Base-by-base conservation (phyloP, 2,329 filamentous ascomycete species). In the Herpotrichia juniperi region DNA sequence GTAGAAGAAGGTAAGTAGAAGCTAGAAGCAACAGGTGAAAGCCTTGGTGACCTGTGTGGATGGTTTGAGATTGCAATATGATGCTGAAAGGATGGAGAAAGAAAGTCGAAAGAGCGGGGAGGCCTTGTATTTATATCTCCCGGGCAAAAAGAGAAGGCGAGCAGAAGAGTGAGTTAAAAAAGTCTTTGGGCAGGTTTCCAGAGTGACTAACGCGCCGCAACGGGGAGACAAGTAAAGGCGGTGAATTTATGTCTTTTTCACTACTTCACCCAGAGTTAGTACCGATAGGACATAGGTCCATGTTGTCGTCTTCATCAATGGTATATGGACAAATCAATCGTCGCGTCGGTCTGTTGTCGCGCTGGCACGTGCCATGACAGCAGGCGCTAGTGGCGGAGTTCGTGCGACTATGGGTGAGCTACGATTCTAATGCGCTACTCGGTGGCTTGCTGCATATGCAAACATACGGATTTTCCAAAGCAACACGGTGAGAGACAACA, bases 11-110 rank as follows among this genome's bases (percentile, higher is more conserved):
- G 7, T 40, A 48, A 22, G 31, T 40, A 43, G 44, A 42, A 40
- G 16, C 9, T 10, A n/a, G 35, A 22, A 14, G 35, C n/a, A 21
- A 7, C n/a, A 22, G 31, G 14, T n/a, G 31, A 5, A n/a, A 5
- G n/a, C 31, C 31, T 9, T n/a, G 31, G 31, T 34, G 14, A 11
- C 16, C 5, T 16, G 21, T 11, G 19, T 7, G n/a, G 7, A 24
- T 42, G 19, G 39, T 26, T 31, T 28, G 10, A 9, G 31, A 19
- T 25, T 30, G 9, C 34, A 46, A 19, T 46, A 39, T 40, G 19
- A 48, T 57, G 46, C 26, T 39, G 32, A n/a, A 35, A 24, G 5
- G 30, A 48, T 46, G 47, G 22, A 51, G 34, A 40, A 50, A 50
- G 28, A 35, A 24, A 2, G 9, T 3, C 10, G 46, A 46, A 46